Percentiles rank a stretch among this genome's conserved stretches.
These are phyloP conservation scores for Arabidopsis suecica DNA, from an alignment of 345 rosid species.

Conservation along the genomic window DNA sequence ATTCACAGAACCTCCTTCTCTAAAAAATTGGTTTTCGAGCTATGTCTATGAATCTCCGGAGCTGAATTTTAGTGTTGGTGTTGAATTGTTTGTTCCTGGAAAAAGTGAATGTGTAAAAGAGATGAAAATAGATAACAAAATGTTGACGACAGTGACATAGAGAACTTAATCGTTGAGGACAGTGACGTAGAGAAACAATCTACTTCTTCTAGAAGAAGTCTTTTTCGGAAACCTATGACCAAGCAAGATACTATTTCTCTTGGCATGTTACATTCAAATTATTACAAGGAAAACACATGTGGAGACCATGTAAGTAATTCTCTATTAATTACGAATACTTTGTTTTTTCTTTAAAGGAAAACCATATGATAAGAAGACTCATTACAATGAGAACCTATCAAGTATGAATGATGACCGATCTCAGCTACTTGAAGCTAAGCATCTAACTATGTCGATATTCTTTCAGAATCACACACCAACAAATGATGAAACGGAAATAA, in stretches of 20 bases:
- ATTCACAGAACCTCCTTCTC: slow-evolving; percentile 58
- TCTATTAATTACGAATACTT: no score
- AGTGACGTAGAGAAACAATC: neutral
- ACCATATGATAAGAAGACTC: no score
- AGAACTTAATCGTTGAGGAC: neutral
- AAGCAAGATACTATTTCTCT: neutral
- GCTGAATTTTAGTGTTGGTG: slow-evolving; percentile 37
- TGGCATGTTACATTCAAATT: no score
- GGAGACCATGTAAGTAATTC: neutral
- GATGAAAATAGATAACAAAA: no score
- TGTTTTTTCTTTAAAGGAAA: no score
- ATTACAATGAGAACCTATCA: no score
- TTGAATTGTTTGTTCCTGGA: no score
- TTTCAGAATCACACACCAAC: neutral
- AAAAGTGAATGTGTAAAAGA: slow-evolving; percentile 12
- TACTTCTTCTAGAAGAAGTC: neutral
- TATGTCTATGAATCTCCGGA: slow-evolving; percentile 61
- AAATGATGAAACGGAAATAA: neutral
- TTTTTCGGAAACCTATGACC: neutral
- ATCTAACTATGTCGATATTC: neutral
- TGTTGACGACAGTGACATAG: no score
- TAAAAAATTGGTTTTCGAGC: slow-evolving; percentile 65
- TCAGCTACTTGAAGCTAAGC: no score
- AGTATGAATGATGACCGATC: no score
- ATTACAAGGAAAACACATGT: neutral